Percentiles rank a stretch among this genome's conserved stretches.
Evolutionary conservation across 371 early-diverging fungal genomes (phyloP).

Genomic region (Apophysomyces trapeziformis): DNA sequence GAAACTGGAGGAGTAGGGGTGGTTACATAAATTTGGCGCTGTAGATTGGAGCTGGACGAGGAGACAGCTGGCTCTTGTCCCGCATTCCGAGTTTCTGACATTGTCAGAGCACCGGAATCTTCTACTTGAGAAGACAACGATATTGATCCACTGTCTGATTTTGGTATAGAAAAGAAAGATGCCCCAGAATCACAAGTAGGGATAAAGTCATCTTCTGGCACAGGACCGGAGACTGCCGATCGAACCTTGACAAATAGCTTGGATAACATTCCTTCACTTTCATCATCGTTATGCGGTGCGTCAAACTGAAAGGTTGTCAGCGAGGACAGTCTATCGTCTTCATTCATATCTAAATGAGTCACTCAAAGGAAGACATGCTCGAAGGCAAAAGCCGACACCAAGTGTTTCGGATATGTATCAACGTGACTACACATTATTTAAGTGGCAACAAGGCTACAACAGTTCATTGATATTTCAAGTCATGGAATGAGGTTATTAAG

Average conservation of each 20-base stretch:
- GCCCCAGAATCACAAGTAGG: conserved; percentile 3
- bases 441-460: too few species aligned
- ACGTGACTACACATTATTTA: background rate
- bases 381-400: conserved; percentile 4
- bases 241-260: conserved; percentile 62
- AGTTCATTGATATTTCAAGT: too few species aligned
- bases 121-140: conserved; percentile 5
- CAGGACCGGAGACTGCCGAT: conserved; percentile 47
- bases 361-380: conserved; percentile 8
- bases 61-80: conserved; percentile 17
- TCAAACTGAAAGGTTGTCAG: conserved; percentile 55
- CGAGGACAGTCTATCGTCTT: conserved; percentile 30
- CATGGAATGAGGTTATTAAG: too few species aligned
- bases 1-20: conserved; percentile 32
- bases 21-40: conserved; percentile 26
- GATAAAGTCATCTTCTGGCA: background rate
- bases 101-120: conserved; percentile 4
- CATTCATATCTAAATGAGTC: conserved; percentile 16
- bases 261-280: conserved; percentile 56
- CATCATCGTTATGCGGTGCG: conserved; percentile 35
- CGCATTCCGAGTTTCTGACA: conserved; percentile 13
- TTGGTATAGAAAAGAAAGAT: conserved; percentile 14
- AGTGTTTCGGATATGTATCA: conserved; percentile 7
- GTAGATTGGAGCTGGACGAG: conserved; percentile 26
- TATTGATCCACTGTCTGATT: background rate